These are phyloP conservation scores for Ampelomyces quisqualis DNA, from an alignment of 2,329 filamentous ascomycete genomes.

Conservation along the genomic window DNA sequence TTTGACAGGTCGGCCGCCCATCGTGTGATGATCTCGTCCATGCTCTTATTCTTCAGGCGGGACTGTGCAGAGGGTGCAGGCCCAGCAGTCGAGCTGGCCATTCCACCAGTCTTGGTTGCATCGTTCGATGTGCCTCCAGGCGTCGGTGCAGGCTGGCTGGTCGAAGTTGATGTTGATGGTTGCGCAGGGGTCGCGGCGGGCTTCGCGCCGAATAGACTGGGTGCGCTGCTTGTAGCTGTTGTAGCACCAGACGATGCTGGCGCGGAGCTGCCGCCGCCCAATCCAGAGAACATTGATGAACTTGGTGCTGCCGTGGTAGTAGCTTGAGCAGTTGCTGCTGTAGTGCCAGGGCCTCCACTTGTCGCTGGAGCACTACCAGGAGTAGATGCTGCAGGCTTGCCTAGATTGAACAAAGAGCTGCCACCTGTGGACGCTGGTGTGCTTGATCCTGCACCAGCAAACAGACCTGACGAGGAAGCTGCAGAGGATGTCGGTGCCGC, in stretches of 20 bases:
- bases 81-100: constrained; percentile 75
- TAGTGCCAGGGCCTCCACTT: constrained; percentile 19
- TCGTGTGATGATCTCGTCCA: constrained; percentile 96
- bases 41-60: constrained; percentile 94
- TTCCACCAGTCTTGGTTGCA: constrained; percentile 35
- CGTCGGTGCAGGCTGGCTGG: constrained; percentile 14
- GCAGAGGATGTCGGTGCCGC: constrained; percentile 25
- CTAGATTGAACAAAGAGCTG: constrained; percentile 18
- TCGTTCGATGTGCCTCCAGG: constrained; percentile 23
- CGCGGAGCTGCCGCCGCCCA: constrained; percentile 21
- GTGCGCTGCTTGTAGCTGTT: constrained; percentile 2
- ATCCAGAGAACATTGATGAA: constrained; percentile 22
- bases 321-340: constrained; percentile 17
- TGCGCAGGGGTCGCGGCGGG: constrained; percentile 21
- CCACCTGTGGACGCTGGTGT: constrained; percentile 15
- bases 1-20: constrained; percentile 95
- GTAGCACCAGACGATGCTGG: constrained; percentile 18
- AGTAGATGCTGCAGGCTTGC: constrained; percentile 16
- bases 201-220: constrained; percentile 25
- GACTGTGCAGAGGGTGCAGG: constrained; percentile 78
- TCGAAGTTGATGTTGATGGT: constrained; percentile 21
- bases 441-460: constrained; percentile 17
- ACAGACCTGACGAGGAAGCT: constrained; percentile 22
- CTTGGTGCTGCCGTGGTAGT: constrained; percentile 20
- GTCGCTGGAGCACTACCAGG: constrained; percentile 21